Evolutionary conservation across 2,329 filamentous ascomycete genomes (phyloP).

Genomic region (Immersiporthe knoxdaviesiana): DNA sequence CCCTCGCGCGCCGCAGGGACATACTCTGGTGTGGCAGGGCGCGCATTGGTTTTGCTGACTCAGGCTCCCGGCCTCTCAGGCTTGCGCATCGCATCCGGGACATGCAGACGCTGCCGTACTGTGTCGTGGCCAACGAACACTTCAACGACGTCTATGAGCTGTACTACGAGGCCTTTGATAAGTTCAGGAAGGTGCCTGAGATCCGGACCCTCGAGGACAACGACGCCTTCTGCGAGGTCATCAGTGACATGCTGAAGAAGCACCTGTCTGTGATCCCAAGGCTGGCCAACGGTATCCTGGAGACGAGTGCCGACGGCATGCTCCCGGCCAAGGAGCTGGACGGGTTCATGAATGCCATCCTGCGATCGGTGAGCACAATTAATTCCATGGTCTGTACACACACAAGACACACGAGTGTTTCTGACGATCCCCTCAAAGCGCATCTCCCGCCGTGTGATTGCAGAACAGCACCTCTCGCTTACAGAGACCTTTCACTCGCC

Average conservation of each 20-base stretch:
- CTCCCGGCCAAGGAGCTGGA: slow-evolving; percentile 84
- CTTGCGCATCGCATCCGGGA: slow-evolving; percentile 93
- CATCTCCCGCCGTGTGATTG: slow-evolving; percentile 94
- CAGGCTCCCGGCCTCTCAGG: slow-evolving; percentile 47
- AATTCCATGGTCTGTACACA: too few relatives aligned
- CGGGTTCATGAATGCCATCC: slow-evolving; percentile 90
- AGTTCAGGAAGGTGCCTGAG: slow-evolving; percentile 80
- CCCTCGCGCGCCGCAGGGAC: slow-evolving; percentile 2
- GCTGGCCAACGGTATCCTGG: slow-evolving; percentile 89
- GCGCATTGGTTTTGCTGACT: slow-evolving; percentile 3
- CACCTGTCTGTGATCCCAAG: slow-evolving; percentile 94
- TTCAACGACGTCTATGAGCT: slow-evolving; percentile 95
- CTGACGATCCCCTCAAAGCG: slow-evolving; percentile 62
- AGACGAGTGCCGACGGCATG: slow-evolving; percentile 71
- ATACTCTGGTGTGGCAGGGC: neutral
- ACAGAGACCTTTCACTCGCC: slow-evolving; percentile 92
- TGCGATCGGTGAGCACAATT: slow-evolving; percentile 70
- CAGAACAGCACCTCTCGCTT: slow-evolving; percentile 93
- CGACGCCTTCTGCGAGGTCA: slow-evolving; percentile 78
- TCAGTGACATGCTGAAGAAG: slow-evolving; percentile 78
- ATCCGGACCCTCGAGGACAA: slow-evolving; percentile 88
- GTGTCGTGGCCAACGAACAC: slow-evolving; percentile 93
- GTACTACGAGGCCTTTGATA: slow-evolving; percentile 96
- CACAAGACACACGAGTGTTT: neutral
- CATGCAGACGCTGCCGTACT: slow-evolving; percentile 95